phyloP scores from a whole-genome alignment of 257 asterid species.

The Penstemon davidsonii region DNA sequence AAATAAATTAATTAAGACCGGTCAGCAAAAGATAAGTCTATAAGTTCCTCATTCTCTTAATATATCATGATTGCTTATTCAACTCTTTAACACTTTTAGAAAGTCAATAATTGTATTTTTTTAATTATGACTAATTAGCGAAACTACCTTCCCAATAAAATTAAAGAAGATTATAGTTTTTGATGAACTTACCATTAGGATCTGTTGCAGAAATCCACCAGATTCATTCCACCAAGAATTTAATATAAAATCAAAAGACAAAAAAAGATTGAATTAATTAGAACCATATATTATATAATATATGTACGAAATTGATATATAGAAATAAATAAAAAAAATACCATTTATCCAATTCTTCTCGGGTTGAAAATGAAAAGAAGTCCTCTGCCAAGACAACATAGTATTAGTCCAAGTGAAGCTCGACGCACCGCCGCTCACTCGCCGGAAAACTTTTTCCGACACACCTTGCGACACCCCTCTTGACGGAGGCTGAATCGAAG shows the following conservation, averaged over 20 bases:
- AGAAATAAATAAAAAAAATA: slow-evolving; percentile 10
- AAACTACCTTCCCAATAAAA: neutral
- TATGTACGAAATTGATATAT: no score
- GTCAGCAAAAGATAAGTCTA: neutral
- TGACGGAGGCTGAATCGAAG: slow-evolving; percentile 33
- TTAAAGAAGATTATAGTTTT: neutral
- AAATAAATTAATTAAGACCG: no score
- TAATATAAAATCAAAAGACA: slow-evolving; percentile 17
- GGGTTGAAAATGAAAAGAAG: slow-evolving; percentile 78
- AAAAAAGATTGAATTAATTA: slow-evolving; percentile 3
- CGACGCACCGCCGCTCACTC: slow-evolving; percentile 30
- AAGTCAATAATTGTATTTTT: neutral
- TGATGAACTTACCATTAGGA: slow-evolving; percentile 72
- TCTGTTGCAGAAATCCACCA: slow-evolving; percentile 51
- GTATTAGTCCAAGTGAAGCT: slow-evolving; percentile 62
- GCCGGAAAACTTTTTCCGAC: slow-evolving; percentile 71
- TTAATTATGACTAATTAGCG: neutral
- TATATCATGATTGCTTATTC: neutral
- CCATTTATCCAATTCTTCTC: slow-evolving; percentile 85
- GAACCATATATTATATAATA: neutral
- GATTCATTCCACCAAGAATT: slow-evolving; percentile 21
- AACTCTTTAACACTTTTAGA: slow-evolving; percentile 6
- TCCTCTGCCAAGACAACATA: slow-evolving; percentile 83
- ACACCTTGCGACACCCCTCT: slow-evolving; percentile 73
- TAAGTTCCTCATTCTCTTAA: neutral